Percentiles rank a stretch among this genome's conserved stretches.
These are phyloP conservation scores for Coemansia sp. DNA, from an alignment of 192 early-diverging fungal species.

Conservation along the genomic window DNA sequence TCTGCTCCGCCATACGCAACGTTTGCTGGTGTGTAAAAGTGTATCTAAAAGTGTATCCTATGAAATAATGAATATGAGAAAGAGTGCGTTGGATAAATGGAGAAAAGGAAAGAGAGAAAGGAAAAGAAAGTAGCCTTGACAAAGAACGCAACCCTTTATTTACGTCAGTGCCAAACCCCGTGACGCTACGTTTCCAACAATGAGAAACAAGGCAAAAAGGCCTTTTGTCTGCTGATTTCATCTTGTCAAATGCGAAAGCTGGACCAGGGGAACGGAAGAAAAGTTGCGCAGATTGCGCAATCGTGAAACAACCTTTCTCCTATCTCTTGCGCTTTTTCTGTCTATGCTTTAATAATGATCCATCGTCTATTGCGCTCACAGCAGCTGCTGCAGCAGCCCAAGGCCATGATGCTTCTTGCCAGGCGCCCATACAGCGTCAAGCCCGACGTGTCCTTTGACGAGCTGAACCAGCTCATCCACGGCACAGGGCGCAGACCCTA, in stretches of 20 bases:
- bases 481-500: constrained; percentile 39
- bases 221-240: no score
- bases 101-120: constrained; percentile 1
- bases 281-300: no score
- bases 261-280: no score
- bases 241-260: no score
- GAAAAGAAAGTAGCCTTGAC: neutral
- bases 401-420: neutral
- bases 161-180: neutral
- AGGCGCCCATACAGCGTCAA: constrained; percentile 36
- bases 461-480: constrained; percentile 50
- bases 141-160: neutral
- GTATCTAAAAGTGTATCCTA: neutral
- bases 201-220: no score
- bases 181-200: neutral
- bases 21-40: neutral
- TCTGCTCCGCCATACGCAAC: neutral
- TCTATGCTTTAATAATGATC: no score
- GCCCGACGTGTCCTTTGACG: constrained; percentile 48
- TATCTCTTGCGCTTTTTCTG: no score
- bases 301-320: no score
- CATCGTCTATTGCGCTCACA: neutral
- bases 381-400: no score
- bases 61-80: neutral
- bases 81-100: neutral